Percentiles rank a stretch among this genome's conserved stretches.
These are phyloP conservation scores for Curvularia hawaiiensis DNA, from an alignment of 2,329 filamentous ascomycete genomes.

Conservation along the genomic window DNA sequence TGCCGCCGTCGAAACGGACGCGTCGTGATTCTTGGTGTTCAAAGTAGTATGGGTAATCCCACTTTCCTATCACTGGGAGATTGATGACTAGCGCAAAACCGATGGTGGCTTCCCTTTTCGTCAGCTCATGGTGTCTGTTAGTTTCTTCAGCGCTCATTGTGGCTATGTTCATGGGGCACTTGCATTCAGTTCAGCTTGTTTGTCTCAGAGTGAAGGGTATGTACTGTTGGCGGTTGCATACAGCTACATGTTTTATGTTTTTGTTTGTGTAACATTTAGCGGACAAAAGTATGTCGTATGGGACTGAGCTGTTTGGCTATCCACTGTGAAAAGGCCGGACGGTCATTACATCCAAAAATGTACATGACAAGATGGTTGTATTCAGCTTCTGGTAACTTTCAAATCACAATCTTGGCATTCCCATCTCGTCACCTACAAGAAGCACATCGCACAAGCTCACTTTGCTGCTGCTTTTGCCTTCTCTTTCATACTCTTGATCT, in stretches of 20 bases:
- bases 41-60: constrained; percentile 7
- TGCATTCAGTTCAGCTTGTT: constrained; percentile 10
- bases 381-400: neutral
- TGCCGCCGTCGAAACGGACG: constrained; percentile 36
- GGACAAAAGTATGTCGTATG: constrained; percentile 7
- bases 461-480: constrained; percentile 26
- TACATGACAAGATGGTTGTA: constrained; percentile 8
- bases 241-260: constrained; percentile 11
- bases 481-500: constrained; percentile 34
- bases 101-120: constrained; percentile 16
- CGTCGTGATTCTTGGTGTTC: constrained; percentile 34
- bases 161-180: constrained; percentile 17
- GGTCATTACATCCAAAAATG: constrained; percentile 11
- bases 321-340: neutral
- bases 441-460: constrained; percentile 7
- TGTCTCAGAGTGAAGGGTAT: constrained; percentile 8
- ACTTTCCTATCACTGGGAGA: neutral
- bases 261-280: constrained; percentile 25
- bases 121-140: constrained; percentile 9
- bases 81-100: constrained; percentile 4
- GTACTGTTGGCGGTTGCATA: constrained; percentile 8
- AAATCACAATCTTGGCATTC: constrained; percentile 1
- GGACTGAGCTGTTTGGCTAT: neutral
- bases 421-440: neutral
- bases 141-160: constrained; percentile 21